Base-by-base conservation (phyloP, 495 filamentous ascomycete species). In the Pseudomonodictys pantanalensis region DNA sequence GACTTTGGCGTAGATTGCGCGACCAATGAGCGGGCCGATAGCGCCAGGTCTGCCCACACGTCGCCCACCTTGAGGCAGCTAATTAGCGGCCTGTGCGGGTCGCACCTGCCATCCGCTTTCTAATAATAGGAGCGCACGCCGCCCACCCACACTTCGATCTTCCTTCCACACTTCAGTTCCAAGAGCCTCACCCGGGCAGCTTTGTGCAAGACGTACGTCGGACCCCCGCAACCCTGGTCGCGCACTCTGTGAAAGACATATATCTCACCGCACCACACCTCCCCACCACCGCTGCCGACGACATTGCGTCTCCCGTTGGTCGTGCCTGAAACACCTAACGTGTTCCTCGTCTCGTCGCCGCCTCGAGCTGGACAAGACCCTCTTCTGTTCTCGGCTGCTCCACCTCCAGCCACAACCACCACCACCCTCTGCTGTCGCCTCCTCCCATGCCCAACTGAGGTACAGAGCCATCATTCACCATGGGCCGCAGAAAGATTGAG, bases 401-500 rank as follows among this genome's bases (percentile, higher is more conserved):
- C 25, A 58, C n/a, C 55, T 29, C 32, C 41, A 51, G 49, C 50
- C 43, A 44, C 58, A 49, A 29, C 42, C 24, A 30, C 38, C 26
- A 28, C 43, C 23, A 17, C 1, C 45, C 42, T 41, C 38, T 44
- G 18, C 55, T 62, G 58, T 62, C 50, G 58, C 30, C 52, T 15
- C 42, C 43, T 62, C n/a, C n/a, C n/a, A n/a, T n/a, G n/a, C n/a
- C n/a, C n/a, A n/a, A n/a, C n/a, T n/a, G n/a, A 25, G 41, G 17
- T 17, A 11, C 24, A 35, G 8, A 7, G 0, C 6, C 52, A 20
- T 11, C 12, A 8, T 20, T 15, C 48, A 74, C 41, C 35, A 87
- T 87, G 84, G 84, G 84, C 68, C 78, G 84, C 65, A 76, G 84
- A 72, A 87, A 89, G 86, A 98, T 98, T 73, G 93, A 97, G 78